Base-by-base conservation (phyloP, 352 stramenopile genomes). In the Globisporangium nodosum region DNA sequence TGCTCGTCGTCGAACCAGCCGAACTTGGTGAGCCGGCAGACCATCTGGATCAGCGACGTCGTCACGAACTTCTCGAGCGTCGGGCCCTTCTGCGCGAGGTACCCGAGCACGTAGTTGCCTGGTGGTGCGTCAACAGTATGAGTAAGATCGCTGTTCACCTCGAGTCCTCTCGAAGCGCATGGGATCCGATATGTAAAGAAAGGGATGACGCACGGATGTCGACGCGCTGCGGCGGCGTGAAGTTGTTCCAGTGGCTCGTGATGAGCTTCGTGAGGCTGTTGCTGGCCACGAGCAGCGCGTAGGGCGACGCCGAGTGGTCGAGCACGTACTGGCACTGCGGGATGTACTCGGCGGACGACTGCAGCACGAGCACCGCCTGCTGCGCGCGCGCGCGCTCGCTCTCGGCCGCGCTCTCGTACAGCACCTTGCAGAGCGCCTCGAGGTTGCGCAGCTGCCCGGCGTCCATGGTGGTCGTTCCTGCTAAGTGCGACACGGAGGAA, bases 1-100 rank as follows among this genome's bases (percentile, higher is more conserved):
- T 98, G 94, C 37, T 97, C 89, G 72, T 99, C 96, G 63, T 99
- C 96, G 65, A 99, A 99, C 97, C 97, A 99, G n/a, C 96, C 96
- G 52, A 99, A 92, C 80, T 99, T 99, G 60, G 96, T 99, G 52
- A 99, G 92, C 16, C 97, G 92, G 71, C 96, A 99, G 12, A 99
- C 87, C 65, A 99, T 89, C 70, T 99, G 96, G 60, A 99, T 98
- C 24, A 99, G 78, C 60, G 85, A 92, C 18, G 88, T 94, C 6
- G 88, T 94, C 53, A 99, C 96, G 69, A 98, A 99, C 61, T 93
- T 94, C 70, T 98, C 88, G 37, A 99, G 69, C 5, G 70, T 90
- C 12, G 94, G 93, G 1, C 96, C 96, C 43, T 99, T 97, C 64
- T 97, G 96, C 6, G 93, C 96, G 53, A 99, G 73, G 74, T 99